Evolutionary conservation across 805 yeast species (phyloP).

Genomic region (Lachancea cidri): DNA sequence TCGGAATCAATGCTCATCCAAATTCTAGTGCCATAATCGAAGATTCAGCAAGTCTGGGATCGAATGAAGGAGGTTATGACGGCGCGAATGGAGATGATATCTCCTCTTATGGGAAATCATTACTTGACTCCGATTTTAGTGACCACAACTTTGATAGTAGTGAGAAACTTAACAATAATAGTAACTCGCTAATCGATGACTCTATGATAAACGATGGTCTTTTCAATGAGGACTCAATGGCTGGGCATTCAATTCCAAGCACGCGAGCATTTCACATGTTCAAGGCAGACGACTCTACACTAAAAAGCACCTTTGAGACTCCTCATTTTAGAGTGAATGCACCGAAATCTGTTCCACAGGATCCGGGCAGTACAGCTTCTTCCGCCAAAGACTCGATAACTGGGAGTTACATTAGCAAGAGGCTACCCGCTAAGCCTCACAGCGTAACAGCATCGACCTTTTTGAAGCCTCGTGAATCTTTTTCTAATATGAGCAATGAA

Average conservation of each 20-base stretch:
- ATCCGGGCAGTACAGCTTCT: background rate
- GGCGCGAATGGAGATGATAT: slow-evolving; percentile 11
- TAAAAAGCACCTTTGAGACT: background rate
- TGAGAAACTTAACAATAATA: background rate
- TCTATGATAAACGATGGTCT: slow-evolving; percentile 6
- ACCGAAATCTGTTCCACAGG: background rate
- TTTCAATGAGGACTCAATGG: slow-evolving; percentile 2
- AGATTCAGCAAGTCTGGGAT: background rate
- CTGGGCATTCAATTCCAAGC: slow-evolving; percentile 8
- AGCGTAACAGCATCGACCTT: background rate
- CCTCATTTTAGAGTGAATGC: background rate
- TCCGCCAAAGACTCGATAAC: background rate
- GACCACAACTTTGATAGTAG: slow-evolving; percentile 14
- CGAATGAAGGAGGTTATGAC: background rate
- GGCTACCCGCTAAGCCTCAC: background rate
- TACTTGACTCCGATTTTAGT: slow-evolving; percentile 31
- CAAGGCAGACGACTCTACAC: background rate
- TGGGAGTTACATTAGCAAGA: background rate
- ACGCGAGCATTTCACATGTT: slow-evolving; percentile 4
- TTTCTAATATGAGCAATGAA: background rate
- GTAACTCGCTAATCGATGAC: slow-evolving; percentile 5
- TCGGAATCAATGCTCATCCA: background rate
- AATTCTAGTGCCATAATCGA: background rate
- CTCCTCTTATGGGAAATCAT: slow-evolving; percentile 33
- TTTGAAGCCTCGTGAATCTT: background rate